Percentiles rank a stretch among this genome's conserved stretches.
These are phyloP conservation scores for Piper longum DNA, from an alignment of 164 flowering plant genomes.

Conservation along the genomic window DNA sequence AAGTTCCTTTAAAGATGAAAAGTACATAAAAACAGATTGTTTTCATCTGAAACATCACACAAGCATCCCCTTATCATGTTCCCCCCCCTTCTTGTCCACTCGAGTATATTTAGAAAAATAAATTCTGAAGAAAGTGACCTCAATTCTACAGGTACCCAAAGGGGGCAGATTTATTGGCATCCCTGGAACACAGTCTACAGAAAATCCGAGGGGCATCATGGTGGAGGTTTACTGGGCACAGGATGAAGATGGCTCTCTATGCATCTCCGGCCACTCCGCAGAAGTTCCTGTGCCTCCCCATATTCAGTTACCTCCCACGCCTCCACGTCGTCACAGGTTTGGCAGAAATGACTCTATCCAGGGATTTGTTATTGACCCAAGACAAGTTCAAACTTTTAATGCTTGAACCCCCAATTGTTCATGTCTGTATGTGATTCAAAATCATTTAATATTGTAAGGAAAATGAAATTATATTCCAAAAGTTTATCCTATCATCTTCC, in stretches of 20 bases:
- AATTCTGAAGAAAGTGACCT: not conserved
- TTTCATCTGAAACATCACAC: no score
- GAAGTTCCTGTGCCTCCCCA: constrained; percentile 50
- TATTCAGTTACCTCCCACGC: constrained; percentile 14
- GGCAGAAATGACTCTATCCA: constrained; percentile 18
- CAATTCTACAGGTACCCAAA: constrained; percentile 49
- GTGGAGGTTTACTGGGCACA: constrained; percentile 86
- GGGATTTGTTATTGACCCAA: constrained; percentile 53
- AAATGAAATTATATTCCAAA: no score
- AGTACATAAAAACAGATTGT: no score
- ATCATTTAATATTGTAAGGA: no score
- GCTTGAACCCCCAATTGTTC: not conserved
- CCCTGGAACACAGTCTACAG: constrained; percentile 64
- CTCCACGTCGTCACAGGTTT: constrained; percentile 10
- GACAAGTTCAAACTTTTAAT: constrained; percentile 14
- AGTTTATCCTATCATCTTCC: no score
- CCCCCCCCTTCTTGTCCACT: no score
- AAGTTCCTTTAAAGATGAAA: no score
- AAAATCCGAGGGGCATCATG: constrained; percentile 67
- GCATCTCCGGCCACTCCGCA: constrained; percentile 70
- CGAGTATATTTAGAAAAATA: no score
- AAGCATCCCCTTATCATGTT: no score
- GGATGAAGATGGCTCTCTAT: constrained; percentile 61
- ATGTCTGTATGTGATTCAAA: not conserved
- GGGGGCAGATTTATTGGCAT: constrained; percentile 76